Conservation (phyloP, 2,329 filamentous ascomycete genomes). For the Pyrenochaeta sp. region DNA sequence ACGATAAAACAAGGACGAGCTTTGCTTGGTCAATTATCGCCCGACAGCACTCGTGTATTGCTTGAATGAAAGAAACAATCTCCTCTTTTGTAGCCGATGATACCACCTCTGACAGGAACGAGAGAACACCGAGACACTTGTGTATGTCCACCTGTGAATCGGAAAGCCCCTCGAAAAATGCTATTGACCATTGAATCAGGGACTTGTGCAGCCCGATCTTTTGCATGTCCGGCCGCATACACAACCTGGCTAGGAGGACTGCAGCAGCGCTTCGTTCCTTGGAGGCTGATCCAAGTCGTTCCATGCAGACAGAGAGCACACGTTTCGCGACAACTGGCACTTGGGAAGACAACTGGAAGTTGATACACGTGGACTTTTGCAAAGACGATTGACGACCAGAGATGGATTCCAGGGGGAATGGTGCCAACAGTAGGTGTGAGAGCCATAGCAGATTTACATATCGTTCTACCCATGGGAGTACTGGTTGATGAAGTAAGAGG, state of each 20-base stretch:
- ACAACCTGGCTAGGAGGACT: constrained; percentile 78
- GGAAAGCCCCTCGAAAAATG: constrained; percentile 60
- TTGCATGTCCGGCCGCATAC: constrained; percentile 90
- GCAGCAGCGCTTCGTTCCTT: constrained; percentile 93
- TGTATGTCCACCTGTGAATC: constrained; percentile 66
- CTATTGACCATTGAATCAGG: constrained; percentile 75
- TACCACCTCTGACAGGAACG: constrained; percentile 78
- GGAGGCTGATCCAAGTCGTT: constrained; percentile 75
- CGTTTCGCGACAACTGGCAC: constrained; percentile 75
- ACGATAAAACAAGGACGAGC: constrained; percentile 67
- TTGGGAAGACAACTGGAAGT: constrained; percentile 63
- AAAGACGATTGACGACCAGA: constrained; percentile 59
- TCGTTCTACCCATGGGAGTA: constrained; percentile 77
- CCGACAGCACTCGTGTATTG: constrained; percentile 72
- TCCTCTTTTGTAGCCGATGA: constrained; percentile 76
- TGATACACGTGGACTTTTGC: constrained; percentile 40
- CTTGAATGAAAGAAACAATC: constrained; percentile 70
- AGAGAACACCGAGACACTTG: constrained; percentile 77
- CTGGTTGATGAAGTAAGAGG: constrained; percentile 20
- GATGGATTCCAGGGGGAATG: constrained; percentile 89
- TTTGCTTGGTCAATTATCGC: constrained; percentile 63
- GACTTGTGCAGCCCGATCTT: constrained; percentile 71
- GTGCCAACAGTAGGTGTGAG: constrained; percentile 66
- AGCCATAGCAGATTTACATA: constrained; percentile 89
- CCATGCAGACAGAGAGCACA: constrained; percentile 73